phyloP scores from a whole-genome alignment of 192 early-diverging fungal species.

The Allomyces macrogynus region DNA sequence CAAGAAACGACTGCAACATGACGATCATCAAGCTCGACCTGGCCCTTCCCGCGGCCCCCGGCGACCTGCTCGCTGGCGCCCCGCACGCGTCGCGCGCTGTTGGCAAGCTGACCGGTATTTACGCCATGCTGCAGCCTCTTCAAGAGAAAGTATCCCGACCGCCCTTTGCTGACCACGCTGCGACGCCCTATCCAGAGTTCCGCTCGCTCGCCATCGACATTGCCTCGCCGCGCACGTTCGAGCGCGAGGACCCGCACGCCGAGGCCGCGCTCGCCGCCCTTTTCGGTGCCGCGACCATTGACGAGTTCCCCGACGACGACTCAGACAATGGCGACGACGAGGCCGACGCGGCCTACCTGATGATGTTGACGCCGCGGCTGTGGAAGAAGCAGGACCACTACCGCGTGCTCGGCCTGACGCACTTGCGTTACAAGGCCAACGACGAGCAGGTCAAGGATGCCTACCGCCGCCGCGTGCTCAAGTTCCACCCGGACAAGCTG shows the following conservation, averaged over 20 bases:
- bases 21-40: no score
- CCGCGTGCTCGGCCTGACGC: constrained; percentile 77
- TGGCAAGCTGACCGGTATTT: no score
- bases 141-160: no score
- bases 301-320: not conserved
- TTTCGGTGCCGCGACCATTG: not conserved
- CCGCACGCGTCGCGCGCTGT: no score
- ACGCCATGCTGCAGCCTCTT: no score
- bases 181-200: not conserved
- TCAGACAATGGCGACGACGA: not conserved
- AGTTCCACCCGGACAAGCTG: constrained; percentile 99
- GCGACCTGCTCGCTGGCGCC: no score
- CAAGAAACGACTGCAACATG: no score
- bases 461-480: constrained; percentile 44
- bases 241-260: not conserved
- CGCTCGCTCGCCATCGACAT: not conserved
- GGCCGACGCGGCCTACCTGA: not conserved
- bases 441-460: constrained; percentile 86
- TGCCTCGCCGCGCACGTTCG: not conserved
- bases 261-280: not conserved
- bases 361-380: not conserved
- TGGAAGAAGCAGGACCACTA: constrained; percentile 73
- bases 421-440: constrained; percentile 66
- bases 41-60: no score
- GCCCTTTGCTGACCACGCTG: no score